These are phyloP conservation scores for Zarea fungicola DNA, from an alignment of 2,329 filamentous ascomycete genomes.

Conservation along the genomic window DNA sequence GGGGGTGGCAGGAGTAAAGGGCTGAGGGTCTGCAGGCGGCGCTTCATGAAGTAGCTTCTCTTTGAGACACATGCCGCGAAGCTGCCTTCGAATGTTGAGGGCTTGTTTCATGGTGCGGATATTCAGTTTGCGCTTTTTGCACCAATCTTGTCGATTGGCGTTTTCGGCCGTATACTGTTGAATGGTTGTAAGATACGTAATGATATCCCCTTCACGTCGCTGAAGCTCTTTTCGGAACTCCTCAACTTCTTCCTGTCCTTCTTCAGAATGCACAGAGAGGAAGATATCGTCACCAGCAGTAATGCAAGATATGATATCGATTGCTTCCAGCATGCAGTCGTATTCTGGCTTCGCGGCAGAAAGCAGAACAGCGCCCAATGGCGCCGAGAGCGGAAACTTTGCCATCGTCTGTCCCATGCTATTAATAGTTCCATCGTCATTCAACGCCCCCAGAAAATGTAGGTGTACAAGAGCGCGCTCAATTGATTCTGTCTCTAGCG, in stretches of 20 bases:
- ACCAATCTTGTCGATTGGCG: conserved; percentile 52
- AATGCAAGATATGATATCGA: conserved; percentile 72
- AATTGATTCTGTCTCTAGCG: conserved; percentile 70
- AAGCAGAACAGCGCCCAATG: conserved; percentile 75
- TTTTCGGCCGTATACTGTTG: conserved; percentile 56
- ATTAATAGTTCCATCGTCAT: conserved; percentile 68
- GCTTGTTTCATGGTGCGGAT: conserved; percentile 58
- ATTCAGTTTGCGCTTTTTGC: conserved; percentile 51
- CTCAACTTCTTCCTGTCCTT: conserved; percentile 49
- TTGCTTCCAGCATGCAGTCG: conserved; percentile 72
- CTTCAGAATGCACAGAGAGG: conserved; percentile 52
- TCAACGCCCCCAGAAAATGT: conserved; percentile 70
- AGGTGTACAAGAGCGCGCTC: conserved; percentile 79
- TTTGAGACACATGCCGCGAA: conserved; percentile 50
- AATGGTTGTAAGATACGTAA: conserved; percentile 59
- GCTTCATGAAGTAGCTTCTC: conserved; percentile 44
- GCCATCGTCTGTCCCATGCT: conserved; percentile 71
- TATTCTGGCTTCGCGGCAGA: conserved; percentile 66
- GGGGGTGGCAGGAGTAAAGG: conserved; percentile 49
- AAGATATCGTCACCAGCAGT: conserved; percentile 61
- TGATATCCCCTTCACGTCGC: conserved; percentile 59
- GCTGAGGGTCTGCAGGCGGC: conserved; percentile 48
- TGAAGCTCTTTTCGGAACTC: conserved; percentile 51
- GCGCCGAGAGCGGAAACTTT: conserved; percentile 74
- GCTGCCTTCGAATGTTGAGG: conserved; percentile 56